These are phyloP conservation scores for Penicillium mononematosum DNA, from an alignment of 495 filamentous ascomycete species.

Conservation along the genomic window DNA sequence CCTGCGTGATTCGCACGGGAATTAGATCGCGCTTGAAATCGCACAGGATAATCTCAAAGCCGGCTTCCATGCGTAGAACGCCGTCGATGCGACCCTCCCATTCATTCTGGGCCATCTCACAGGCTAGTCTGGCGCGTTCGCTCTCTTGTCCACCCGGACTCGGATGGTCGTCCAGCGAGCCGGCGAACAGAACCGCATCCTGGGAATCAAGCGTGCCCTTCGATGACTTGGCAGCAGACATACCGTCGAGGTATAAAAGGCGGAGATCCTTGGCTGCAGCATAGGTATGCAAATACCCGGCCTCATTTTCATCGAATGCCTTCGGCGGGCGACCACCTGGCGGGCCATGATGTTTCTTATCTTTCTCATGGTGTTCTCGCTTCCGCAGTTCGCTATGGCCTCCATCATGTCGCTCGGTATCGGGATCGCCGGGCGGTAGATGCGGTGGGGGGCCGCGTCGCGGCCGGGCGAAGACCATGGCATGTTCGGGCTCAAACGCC, in stretches of 20 bases:
- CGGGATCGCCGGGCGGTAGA: background rate
- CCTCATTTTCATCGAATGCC: constrained; percentile 11
- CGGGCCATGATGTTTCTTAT: background rate
- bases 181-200: constrained; percentile 51
- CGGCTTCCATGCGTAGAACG: constrained; percentile 64
- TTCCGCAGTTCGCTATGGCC: constrained; percentile 24
- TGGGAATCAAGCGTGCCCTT: constrained; percentile 63
- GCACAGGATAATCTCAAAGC: constrained; percentile 71
- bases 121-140: constrained; percentile 49
- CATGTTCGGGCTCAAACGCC: constrained; percentile 69
- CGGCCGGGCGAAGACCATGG: constrained; percentile 51
- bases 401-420: background rate
- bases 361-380: background rate
- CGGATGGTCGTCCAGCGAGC: constrained; percentile 14
- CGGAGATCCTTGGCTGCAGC: constrained; percentile 47
- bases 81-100: constrained; percentile 58
- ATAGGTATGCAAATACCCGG: constrained; percentile 59
- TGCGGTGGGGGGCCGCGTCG: constrained; percentile 10
- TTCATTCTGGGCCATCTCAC: constrained; percentile 42
- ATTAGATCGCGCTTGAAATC: constrained; percentile 50
- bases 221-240: constrained; percentile 55
- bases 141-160: constrained; percentile 36
- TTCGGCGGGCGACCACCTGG: background rate
- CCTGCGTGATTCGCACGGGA: constrained; percentile 28
- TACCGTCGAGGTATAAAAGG: constrained; percentile 62